phyloP scores from a whole-genome alignment of 768 basidiomycete species.

The Erythrobasidium yunnanense region DNA sequence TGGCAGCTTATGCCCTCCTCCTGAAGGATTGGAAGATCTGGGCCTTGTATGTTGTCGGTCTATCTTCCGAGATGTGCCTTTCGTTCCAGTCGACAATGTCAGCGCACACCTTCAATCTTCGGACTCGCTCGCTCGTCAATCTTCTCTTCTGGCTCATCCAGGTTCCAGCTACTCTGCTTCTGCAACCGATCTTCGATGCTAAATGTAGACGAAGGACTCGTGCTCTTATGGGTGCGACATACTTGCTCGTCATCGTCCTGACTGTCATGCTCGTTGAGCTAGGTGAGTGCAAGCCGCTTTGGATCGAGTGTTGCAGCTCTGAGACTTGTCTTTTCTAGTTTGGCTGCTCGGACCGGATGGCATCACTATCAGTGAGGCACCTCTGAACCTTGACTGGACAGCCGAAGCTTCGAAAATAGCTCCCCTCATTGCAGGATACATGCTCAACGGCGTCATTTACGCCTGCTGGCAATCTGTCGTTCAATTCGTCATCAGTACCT shows the following conservation, averaged over 20 bases:
- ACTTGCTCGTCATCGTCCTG: slow-evolving; percentile 10
- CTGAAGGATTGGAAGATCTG: slow-evolving; percentile 21
- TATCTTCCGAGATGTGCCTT: slow-evolving; percentile 16
- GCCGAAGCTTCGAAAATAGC: neutral
- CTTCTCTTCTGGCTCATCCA: slow-evolving; percentile 19
- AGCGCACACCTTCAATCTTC: neutral
- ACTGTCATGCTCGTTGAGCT: neutral
- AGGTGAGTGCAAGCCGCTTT: too few species aligned
- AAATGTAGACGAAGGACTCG: neutral
- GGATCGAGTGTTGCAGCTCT: too few species aligned
- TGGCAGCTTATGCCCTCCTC: neutral
- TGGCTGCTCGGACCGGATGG: slow-evolving; percentile 9
- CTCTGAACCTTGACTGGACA: slow-evolving; percentile 18
- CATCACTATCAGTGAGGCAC: neutral
- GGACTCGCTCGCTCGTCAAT: slow-evolving; percentile 3
- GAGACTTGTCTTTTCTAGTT: too few species aligned
- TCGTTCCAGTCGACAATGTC: slow-evolving; percentile 6
- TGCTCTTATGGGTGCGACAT: slow-evolving; percentile 6
- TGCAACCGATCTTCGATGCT: slow-evolving; percentile 23
- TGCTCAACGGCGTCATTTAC: slow-evolving; percentile 16
- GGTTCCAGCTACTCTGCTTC: slow-evolving; percentile 5
- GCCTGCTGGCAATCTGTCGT: slow-evolving; percentile 23
- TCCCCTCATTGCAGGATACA: slow-evolving; percentile 5
- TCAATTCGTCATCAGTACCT: slow-evolving; percentile 1
- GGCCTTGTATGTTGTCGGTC: slow-evolving; percentile 8